Percentiles rank a stretch among this genome's conserved stretches.
phyloP scores from a whole-genome alignment of 192 early-diverging fungal species.

The Backusella luteola region DNA sequence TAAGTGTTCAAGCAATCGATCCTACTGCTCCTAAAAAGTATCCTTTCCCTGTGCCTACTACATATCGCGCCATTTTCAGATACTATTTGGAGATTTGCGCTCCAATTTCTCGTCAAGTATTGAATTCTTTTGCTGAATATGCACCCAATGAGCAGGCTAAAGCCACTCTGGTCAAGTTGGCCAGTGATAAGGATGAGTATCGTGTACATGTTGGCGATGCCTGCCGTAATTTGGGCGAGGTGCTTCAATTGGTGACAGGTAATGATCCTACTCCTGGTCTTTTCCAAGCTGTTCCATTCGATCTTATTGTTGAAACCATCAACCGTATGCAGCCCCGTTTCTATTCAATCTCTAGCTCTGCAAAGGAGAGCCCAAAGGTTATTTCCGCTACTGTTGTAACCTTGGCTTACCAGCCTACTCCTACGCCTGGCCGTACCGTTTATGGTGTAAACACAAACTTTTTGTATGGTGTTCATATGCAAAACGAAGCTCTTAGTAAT shows the following conservation, averaged over 20 bases:
- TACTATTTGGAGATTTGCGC: conserved; percentile 89
- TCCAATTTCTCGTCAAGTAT: conserved; percentile 67
- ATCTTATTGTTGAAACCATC: conserved; percentile 80
- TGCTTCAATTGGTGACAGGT: conserved; percentile 55
- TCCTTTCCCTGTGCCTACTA: conserved; percentile 88
- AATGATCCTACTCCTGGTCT: conserved; percentile 1
- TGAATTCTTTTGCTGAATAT: conserved; percentile 62
- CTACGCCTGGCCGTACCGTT: conserved; percentile 50
- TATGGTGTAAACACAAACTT: conserved; percentile 89
- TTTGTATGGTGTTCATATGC: conserved; percentile 64
- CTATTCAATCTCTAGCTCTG: conserved; percentile 95
- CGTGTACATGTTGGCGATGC: conserved; percentile 56
- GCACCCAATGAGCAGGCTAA: conserved; percentile 55
- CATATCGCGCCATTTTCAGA: conserved; percentile 83
- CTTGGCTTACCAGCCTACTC: conserved; percentile 69
- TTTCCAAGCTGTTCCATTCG: conserved; percentile 68
- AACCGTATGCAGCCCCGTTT: conserved; percentile 83
- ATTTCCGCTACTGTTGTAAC: conserved; percentile 91
- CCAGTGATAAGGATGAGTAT: conserved; percentile 73
- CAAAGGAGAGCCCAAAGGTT: conserved; percentile 68
- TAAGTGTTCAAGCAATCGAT: conserved; percentile 73
- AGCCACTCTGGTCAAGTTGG: conserved; percentile 52
- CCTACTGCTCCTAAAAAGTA: conserved; percentile 73
- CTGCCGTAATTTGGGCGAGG: conserved; percentile 71
- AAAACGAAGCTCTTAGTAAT: conserved; percentile 1